Base-by-base conservation (phyloP, 441 rosid genomes). In the Syzygium malaccense region DNA sequence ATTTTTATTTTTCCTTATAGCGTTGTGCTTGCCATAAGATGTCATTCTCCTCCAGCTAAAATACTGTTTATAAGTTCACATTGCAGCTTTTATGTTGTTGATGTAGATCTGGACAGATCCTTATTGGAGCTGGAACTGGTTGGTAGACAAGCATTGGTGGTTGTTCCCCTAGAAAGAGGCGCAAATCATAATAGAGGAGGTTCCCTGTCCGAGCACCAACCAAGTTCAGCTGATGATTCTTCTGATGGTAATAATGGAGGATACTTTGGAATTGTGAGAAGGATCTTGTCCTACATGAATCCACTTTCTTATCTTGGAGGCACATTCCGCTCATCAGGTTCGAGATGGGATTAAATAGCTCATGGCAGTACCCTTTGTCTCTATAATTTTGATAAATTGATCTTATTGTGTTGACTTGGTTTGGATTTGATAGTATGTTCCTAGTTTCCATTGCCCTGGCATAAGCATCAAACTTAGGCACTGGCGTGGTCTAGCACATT, bases 141-240 rank as follows among this genome's bases (percentile, higher is more conserved):
- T 80, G 95, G 92, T 86, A 96, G 98, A 92, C 99, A 97, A 93
- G 96, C 98, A 87, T 91, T 97, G 91, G 89, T 96, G 80, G 97
- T 95, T 89, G 98, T 97, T 87, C 96, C 94, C 3, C 96, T 55
- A 87, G 93, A 89, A 90, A 90, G 91, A 89, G 90, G 91, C 87
- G 85, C 92, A 23, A 90, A 91, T 86, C 85, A 91, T 89, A 88
- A 88, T 49, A 88, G 93, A 91, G 95, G 91, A 88, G 92, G 88
- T 58, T 86, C 89, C 71, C 56, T 71, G 68, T 87, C 91, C 23
- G 90, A 93, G 91, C 86, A 87, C 87, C 90, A 85, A 86, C 85
- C 88, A 55, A 60, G 62, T 90, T 78, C 90, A 53, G 19, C 92
- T 86, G 87, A 87, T 88, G 92, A 92, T 86, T 87, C 94, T 85